phyloP scores from a whole-genome alignment of 2,329 filamentous ascomycete genomes.

The Calonectria henricotiae region DNA sequence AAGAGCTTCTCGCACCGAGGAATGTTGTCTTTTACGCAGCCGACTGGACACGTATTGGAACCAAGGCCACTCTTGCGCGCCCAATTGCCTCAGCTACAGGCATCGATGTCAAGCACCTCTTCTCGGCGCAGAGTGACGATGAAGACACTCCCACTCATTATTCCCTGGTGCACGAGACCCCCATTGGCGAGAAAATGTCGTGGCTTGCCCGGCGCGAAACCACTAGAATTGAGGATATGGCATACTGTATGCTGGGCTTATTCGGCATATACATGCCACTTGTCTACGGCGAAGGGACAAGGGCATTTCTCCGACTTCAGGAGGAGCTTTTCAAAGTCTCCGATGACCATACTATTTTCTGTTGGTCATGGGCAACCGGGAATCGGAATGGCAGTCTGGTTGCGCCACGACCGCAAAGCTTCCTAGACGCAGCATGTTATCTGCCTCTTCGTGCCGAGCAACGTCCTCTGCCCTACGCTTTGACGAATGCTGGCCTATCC shows the following conservation, averaged over 20 bases:
- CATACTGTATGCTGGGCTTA: slow-evolving; percentile 3
- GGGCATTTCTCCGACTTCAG: neutral
- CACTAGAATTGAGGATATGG: neutral
- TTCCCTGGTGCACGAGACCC: neutral
- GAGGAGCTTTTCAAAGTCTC: neutral
- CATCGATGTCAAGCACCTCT: neutral
- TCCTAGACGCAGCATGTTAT: neutral
- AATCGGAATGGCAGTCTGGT: neutral
- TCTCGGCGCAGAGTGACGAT: neutral
- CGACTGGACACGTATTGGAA: neutral
- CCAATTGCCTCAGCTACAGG: neutral
- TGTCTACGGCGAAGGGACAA: neutral
- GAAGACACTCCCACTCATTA: neutral
- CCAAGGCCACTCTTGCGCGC: slow-evolving; percentile 2
- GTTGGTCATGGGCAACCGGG: neutral
- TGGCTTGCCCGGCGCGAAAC: neutral
- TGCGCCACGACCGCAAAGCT: neutral
- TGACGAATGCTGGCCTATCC: neutral
- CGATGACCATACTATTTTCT: slow-evolving; percentile 7
- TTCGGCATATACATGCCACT: slow-evolving; percentile 11
- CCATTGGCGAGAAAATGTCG: neutral
- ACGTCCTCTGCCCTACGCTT: neutral
- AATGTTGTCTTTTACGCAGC: neutral
- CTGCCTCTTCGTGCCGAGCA: neutral
- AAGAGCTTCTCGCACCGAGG: neutral